Percentiles rank a stretch among this genome's conserved stretches.
phyloP scores from a whole-genome alignment of 306 rosid species.

The Lablab purpureus region DNA sequence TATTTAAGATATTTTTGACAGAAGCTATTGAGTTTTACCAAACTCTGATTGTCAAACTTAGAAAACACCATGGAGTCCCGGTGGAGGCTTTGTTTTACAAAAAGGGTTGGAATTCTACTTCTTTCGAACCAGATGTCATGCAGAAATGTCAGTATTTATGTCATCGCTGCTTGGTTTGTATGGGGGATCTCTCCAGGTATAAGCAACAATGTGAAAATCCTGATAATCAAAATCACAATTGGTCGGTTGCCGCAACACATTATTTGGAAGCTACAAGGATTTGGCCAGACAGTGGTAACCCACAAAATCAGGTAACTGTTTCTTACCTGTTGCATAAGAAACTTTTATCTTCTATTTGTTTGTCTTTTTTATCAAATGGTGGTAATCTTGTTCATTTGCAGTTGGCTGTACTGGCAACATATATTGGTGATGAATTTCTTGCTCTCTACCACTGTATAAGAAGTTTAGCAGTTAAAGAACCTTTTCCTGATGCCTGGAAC shows the following conservation, averaged over 20 bases:
- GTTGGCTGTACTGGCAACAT: slow-evolving; percentile 97
- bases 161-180: slow-evolving; percentile 92
- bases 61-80: slow-evolving; percentile 62
- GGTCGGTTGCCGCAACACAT: slow-evolving; percentile 92
- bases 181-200: slow-evolving; percentile 94
- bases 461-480: slow-evolving; percentile 88
- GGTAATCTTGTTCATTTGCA: slow-evolving; percentile 47
- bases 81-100: slow-evolving; percentile 61
- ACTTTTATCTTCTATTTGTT: slow-evolving; percentile 12
- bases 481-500: slow-evolving; percentile 94
- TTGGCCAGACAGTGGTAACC: slow-evolving; percentile 97
- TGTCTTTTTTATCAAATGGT: slow-evolving; percentile 17
- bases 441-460: slow-evolving; percentile 95
- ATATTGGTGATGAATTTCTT: slow-evolving; percentile 89
- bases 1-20: slow-evolving; percentile 73
- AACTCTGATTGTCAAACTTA: slow-evolving; percentile 66
- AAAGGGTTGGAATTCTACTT: slow-evolving; percentile 47
- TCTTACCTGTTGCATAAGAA: slow-evolving; percentile 8
- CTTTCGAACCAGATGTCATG: slow-evolving; percentile 60
- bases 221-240: slow-evolving; percentile 62
- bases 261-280: slow-evolving; percentile 88
- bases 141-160: slow-evolving; percentile 77
- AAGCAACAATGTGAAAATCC: slow-evolving; percentile 78
- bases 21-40: slow-evolving; percentile 84
- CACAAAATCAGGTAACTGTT: slow-evolving; percentile 86